Evolutionary conservation across 2,329 filamentous ascomycete species (phyloP).

Genomic region (Exophiala oligosperma): DNA sequence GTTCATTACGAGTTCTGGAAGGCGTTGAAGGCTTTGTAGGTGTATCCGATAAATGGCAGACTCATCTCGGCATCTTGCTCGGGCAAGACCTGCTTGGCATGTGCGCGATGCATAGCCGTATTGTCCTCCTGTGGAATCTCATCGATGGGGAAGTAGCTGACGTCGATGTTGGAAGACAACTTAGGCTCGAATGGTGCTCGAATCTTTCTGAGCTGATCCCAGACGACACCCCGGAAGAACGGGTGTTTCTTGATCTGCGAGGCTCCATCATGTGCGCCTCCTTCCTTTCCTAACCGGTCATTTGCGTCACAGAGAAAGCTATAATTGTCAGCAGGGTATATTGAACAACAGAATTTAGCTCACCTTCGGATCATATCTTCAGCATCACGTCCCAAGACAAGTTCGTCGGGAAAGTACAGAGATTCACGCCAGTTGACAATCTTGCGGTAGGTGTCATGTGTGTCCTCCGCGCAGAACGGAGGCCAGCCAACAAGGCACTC

Average conservation of each 20-base stretch:
- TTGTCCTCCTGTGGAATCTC: slow-evolving; percentile 98
- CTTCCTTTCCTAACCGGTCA: slow-evolving; percentile 78
- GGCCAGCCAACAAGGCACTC: slow-evolving; percentile 98
- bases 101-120: slow-evolving; percentile 79
- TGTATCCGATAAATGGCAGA: slow-evolving; percentile 93
- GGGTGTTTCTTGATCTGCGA: slow-evolving; percentile 90
- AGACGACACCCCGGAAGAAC: slow-evolving; percentile 97
- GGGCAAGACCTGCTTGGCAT: slow-evolving; percentile 69
- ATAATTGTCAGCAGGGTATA: slow-evolving; percentile 30
- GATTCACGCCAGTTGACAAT: slow-evolving; percentile 98
- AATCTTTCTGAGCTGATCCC: slow-evolving; percentile 88
- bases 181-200: slow-evolving; percentile 95
- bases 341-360: slow-evolving; percentile 33
- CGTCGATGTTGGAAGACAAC: slow-evolving; percentile 89
- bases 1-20: slow-evolving; percentile 45
- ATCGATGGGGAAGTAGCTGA: slow-evolving; percentile 97
- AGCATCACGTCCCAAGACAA: slow-evolving; percentile 82
- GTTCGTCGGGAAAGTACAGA: slow-evolving; percentile 94
- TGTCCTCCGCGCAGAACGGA: slow-evolving; percentile 96
- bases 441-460: slow-evolving; percentile 97
- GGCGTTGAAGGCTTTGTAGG: slow-evolving; percentile 92
- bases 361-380: slow-evolving; percentile 91
- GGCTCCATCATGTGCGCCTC: slow-evolving; percentile 64
- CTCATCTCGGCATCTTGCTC: slow-evolving; percentile 92
- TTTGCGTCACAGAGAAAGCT: slow-evolving; percentile 94